Evolutionary conservation across 768 basidiomycete species (phyloP), one percentile per base, ranked within the genome.

Genomic region (Exidia glandulosa): DNA sequence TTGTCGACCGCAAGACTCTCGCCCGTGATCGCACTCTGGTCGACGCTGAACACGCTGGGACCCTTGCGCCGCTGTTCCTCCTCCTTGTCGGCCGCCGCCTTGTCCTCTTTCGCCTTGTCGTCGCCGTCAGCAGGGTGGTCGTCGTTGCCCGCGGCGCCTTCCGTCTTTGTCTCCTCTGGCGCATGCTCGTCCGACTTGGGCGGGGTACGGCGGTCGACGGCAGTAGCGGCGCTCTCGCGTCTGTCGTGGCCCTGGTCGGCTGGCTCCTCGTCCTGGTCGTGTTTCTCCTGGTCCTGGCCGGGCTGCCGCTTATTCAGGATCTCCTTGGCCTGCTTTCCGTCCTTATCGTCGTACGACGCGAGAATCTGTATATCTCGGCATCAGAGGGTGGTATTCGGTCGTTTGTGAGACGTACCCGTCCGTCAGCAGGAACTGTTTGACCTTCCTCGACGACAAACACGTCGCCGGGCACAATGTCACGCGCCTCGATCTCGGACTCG

Each of bases 1-100:
- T 79, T 79, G 64, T 79, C 77, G 27, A 75, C 74, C 12, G 78
- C 75, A 14, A 79, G 70, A 23, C 73, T 75, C 64, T 79, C 78
- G 32, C 77, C 77, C 0, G 77, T 78, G 56, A 78, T 77, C 16
- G 76, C 76, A 32, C 71, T 73, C 63, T 79, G 78, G 63, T 79
- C 78, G 33, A 76, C 74, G 16, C 74, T 71, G 61, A 69, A 66
- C 41, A 79, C 56, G 9, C 71, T 71, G 3, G 79, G 75, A 7
- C 78, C 78, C 32, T 72, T 75, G 61, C 75, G 67, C 2, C 62
- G 64, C 23, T 67, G 68, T n/a, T 69, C 67, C 27, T 69, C 68
- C 3, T 72, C 70, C 27, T 73, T 69, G 32, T 73, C 65, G 41
- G 61, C 59, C 33, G 61, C 41, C 30, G 57, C 63, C 57, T 61